Conservation (phyloP, 768 basidiomycete species). For the Dendrothele bispora region DNA sequence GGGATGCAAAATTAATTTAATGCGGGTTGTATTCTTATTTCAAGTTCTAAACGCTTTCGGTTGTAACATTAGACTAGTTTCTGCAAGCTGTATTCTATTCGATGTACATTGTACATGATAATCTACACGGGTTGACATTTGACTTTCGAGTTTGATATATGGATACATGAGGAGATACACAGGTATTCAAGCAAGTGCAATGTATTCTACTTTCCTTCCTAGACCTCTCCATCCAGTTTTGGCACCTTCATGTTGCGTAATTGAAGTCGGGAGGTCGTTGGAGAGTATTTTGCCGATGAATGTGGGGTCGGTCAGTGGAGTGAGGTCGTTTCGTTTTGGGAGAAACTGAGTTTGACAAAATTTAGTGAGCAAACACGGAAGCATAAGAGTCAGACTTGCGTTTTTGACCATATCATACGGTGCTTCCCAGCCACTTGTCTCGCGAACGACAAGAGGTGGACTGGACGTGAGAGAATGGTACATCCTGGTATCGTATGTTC, state of each 20-base stretch:
- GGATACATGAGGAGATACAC: too few species aligned
- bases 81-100: too few species aligned
- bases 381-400: conserved; percentile 41
- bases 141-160: too few species aligned
- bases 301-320: conserved; percentile 82
- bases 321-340: conserved; percentile 76
- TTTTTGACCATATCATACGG: conserved; percentile 78
- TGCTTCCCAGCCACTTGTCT: conserved; percentile 89
- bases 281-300: conserved; percentile 77
- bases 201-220: conserved; percentile 56
- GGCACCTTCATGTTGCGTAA: conserved; percentile 61
- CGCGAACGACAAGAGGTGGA: conserved; percentile 63
- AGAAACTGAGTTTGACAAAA: conserved; percentile 46
- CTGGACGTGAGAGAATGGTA: conserved; percentile 78
- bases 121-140: too few species aligned
- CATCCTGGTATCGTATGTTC: conserved; percentile 84
- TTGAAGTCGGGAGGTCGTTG: conserved; percentile 56
- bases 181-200: not conserved
- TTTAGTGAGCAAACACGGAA: conserved; percentile 4
- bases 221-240: conserved; percentile 87
- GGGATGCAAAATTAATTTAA: conserved; percentile 76
- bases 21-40: too few species aligned
- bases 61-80: too few species aligned
- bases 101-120: too few species aligned
- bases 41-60: too few species aligned